phyloP scores from a whole-genome alignment of 164 flowering plant species.

The Cinnamomum chago region DNA sequence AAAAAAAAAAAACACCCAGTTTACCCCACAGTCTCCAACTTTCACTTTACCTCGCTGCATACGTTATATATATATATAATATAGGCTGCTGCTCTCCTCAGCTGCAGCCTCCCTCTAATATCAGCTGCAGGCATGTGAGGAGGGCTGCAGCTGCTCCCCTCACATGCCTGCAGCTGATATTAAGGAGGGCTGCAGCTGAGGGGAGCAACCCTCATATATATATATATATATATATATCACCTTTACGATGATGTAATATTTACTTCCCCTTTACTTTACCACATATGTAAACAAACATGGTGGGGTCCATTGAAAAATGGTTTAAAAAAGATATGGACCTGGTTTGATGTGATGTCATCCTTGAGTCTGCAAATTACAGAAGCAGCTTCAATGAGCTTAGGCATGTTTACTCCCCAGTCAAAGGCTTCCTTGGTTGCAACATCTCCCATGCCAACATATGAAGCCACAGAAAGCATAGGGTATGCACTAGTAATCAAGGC shows the following conservation, averaged over 20 bases:
- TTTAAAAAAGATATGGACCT: conserved; percentile 1
- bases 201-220: too few relatives aligned
- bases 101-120: too few relatives aligned
- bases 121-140: too few relatives aligned
- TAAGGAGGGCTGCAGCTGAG: too few relatives aligned
- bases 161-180: too few relatives aligned
- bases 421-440: conserved; percentile 5
- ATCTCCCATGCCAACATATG: conserved; percentile 4
- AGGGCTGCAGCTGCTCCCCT: too few relatives aligned
- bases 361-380: conserved; percentile 6
- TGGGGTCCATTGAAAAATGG: background rate
- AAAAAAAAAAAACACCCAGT: too few relatives aligned
- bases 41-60: background rate
- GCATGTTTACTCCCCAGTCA: background rate
- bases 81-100: too few relatives aligned
- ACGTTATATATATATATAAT: too few relatives aligned
- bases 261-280: too few relatives aligned
- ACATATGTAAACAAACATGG: background rate
- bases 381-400: conserved; percentile 3
- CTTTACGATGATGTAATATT: background rate
- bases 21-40: too few relatives aligned
- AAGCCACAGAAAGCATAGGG: background rate
- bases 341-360: conserved; percentile 6
- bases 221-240: too few relatives aligned
- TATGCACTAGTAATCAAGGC: background rate